Evolutionary conservation across 257 asterid genomes (phyloP).

Genomic region (Forsythia viridissima): DNA sequence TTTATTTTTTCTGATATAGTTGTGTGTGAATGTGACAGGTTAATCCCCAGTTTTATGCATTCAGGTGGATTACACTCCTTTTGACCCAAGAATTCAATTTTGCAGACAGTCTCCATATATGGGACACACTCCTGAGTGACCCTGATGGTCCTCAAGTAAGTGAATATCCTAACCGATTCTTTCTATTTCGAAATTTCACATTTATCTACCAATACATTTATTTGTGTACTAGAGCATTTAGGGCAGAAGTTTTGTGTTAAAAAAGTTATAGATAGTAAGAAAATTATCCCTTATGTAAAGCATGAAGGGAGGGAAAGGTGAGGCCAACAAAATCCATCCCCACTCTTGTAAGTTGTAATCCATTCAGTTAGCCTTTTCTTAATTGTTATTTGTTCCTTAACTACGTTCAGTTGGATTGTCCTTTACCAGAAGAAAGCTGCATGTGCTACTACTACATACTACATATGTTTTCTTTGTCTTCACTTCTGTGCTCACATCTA

Average conservation of each 20-base stretch:
- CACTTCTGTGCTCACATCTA: background rate
- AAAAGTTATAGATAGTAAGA: background rate
- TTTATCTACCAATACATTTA: background rate
- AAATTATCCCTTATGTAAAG: background rate
- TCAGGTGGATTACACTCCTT: constrained; percentile 98
- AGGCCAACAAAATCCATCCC: background rate
- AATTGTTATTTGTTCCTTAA: background rate
- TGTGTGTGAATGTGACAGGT: constrained; percentile 58
- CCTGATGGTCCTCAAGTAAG: constrained; percentile 98
- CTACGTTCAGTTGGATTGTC: background rate
- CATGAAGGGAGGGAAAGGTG: background rate
- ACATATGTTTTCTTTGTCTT: background rate
- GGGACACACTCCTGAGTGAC: constrained; percentile 96
- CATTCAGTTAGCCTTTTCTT: background rate
- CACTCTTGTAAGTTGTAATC: background rate
- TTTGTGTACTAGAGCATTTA: background rate
- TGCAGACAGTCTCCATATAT: constrained; percentile 72
- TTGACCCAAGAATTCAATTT: constrained; percentile 93
- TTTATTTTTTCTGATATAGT: constrained; percentile 13
- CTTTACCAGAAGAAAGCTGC: background rate
- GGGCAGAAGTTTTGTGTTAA: background rate
- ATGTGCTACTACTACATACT: background rate
- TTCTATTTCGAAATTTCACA: background rate
- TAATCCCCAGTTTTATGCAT: constrained; percentile 97
- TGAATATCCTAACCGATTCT: constrained; percentile 10